Evolutionary conservation across 2,329 filamentous ascomycete species (phyloP), one percentile per base, ranked within the genome.

Genomic region (Arthrobotrys musiformis): DNA sequence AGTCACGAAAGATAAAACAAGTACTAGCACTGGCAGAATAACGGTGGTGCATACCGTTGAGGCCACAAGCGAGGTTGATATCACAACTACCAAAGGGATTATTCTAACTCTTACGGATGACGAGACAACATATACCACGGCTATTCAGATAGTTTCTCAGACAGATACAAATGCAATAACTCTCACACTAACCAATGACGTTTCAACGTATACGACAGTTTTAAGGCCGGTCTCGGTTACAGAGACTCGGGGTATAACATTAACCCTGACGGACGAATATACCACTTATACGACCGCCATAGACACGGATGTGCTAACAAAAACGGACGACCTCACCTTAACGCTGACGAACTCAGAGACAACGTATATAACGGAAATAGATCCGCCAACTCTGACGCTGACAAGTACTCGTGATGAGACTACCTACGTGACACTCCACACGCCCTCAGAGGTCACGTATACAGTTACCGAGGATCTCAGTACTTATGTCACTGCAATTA

Each of bases 21-120:
- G 2, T 17, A 48, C 22, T 30, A 30, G 22, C 4, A 64, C 61
- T 13, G 26, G 19, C 15, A 50, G 9, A 6, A 33, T 50, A 26
- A 67, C 62, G 1, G 24, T 30, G n/a, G 1, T 19, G 2, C 35
- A 67, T 15, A n/a, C 30, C 13, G 52, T 37, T 15, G 30, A 40
- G n/a, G 19, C 44, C 13, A 56, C 46, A n/a, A 60, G 42, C 7
- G 30, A 46, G 22, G 26, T 35, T 6, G 64, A 33, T 1, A 19
- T 61, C 2, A 61, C 35, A 7, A 26, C 26, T 19, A 69, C 64
- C 17, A 24, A 60, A 17, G 37, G n/a, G 11, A 30, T 56, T n/a
- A 67, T 46, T 26, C 13, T 54, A 24, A 54, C 46, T 26, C 19
- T 66, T 19, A 66, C 26, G 6, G 61, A 66, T 24, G 61, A 66